Evolutionary conservation across 228 moss, liverwort and hornwort species (phyloP).

Genomic region (Sphagnum magellanicum): DNA sequence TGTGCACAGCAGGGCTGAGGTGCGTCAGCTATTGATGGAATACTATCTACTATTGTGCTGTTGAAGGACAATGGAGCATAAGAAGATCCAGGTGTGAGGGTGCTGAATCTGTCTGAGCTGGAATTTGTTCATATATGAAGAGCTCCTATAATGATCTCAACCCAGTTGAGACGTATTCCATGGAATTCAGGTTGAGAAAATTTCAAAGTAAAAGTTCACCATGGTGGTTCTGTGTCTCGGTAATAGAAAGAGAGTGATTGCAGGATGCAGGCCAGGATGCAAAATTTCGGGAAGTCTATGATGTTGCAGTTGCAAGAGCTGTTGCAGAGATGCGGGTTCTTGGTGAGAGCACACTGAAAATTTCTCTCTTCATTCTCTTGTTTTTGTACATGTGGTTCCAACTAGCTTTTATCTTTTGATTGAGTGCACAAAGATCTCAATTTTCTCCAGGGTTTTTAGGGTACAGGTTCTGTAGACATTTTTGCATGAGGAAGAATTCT

Average conservation of each 20-base stretch:
- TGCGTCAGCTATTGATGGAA: slow-evolving; percentile 8
- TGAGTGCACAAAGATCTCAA: no score
- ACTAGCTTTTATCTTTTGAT: no score
- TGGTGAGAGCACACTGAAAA: slow-evolving; percentile 32
- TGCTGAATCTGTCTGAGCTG: not conserved
- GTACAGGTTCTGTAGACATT: no score
- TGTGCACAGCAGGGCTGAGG: slow-evolving; percentile 82
- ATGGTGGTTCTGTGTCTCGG: not conserved
- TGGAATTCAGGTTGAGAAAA: not conserved
- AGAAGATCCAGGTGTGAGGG: slow-evolving; percentile 50
- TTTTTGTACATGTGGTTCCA: no score
- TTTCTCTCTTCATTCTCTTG: no score
- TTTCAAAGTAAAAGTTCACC: not conserved
- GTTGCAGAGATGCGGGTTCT: slow-evolving; percentile 97
- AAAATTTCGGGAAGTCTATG: slow-evolving; percentile 59
- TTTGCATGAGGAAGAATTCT: no score
- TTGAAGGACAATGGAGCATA: slow-evolving; percentile 7
- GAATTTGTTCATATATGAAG: not conserved
- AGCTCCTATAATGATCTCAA: not conserved
- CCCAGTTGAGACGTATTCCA: not conserved
- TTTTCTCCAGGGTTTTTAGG: no score
- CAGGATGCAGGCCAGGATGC: slow-evolving; percentile 73
- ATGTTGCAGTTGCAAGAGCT: slow-evolving; percentile 89
- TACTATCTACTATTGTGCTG: not conserved
- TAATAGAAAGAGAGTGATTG: slow-evolving; percentile 12